Evolutionary conservation across 805 yeast species (phyloP).

Genomic region (Hanseniaspora lachancei): DNA sequence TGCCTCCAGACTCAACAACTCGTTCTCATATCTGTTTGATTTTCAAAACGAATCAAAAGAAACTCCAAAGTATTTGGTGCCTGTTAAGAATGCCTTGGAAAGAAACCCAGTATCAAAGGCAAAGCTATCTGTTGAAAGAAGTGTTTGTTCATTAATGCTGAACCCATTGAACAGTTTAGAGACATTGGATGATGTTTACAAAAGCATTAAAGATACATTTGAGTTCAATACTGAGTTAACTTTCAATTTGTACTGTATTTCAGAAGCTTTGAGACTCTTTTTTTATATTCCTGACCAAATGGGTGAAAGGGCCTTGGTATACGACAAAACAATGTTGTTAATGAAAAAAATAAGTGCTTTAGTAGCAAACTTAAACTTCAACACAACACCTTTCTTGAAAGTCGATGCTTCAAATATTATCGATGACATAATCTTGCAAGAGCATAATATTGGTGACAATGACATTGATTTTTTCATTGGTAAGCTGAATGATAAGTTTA

Average conservation of each 20-base stretch:
- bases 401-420: conserved; percentile 21
- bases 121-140: conserved; percentile 23
- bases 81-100: conserved; percentile 13
- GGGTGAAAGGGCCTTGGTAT: conserved; percentile 19
- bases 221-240: conserved; percentile 15
- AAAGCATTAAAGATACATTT: conserved; percentile 7
- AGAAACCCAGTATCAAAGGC: conserved; percentile 17
- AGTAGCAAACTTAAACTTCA: conserved; percentile 22
- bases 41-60: conserved; percentile 2
- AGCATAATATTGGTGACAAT: conserved; percentile 15
- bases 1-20: conserved; percentile 1
- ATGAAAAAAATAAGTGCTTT: conserved; percentile 24
- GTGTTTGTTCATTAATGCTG: conserved; percentile 24
- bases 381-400: conserved; percentile 19
- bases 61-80: conserved; percentile 13
- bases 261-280: conserved; percentile 29
- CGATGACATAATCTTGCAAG: conserved; percentile 21
- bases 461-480: conserved; percentile 6
- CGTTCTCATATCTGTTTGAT: background rate
- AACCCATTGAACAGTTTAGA: conserved; percentile 25
- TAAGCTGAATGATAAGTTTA: background rate
- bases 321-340: conserved; percentile 23
- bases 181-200: conserved; percentile 16
- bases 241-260: conserved; percentile 25
- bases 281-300: conserved; percentile 24